These are phyloP conservation scores for Solanum hybrid DNA, from an alignment of 305 asterid species.

Conservation along the genomic window DNA sequence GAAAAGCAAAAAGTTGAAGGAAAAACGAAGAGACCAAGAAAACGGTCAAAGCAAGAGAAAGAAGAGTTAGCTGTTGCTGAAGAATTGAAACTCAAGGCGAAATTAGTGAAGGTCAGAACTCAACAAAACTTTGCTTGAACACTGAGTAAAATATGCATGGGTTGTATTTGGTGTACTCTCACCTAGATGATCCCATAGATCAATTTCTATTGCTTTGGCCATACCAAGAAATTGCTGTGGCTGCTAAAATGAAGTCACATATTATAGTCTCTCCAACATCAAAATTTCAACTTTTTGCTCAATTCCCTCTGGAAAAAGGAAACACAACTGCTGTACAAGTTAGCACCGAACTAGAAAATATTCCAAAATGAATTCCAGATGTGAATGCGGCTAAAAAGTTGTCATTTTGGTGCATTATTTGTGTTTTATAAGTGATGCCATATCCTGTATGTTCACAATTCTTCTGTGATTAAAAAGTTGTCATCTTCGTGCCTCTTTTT, in stretches of 20 bases:
- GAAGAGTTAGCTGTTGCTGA: conserved; percentile 45
- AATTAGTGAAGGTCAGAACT: conserved; percentile 57
- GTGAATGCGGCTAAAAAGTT: not conserved
- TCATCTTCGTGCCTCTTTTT: not conserved
- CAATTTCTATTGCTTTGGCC: not conserved
- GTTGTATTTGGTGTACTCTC: not conserved
- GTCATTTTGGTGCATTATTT: not conserved
- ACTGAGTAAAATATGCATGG: not conserved
- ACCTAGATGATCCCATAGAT: not conserved
- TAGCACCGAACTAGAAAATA: not conserved
- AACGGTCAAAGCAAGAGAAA: conserved; percentile 53
- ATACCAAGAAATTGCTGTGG: not conserved
- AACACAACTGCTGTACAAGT: not conserved
- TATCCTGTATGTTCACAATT: not conserved
- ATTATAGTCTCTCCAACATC: not conserved
- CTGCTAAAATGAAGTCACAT: not conserved
- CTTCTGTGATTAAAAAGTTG: not conserved
- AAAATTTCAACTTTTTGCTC: not conserved
- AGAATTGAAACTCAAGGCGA: conserved; percentile 67
- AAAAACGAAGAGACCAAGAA: conserved; percentile 27
- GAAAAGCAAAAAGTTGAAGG: conserved; percentile 32
- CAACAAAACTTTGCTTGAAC: not conserved
- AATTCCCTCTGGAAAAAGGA: not conserved
- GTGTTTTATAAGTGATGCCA: not conserved
- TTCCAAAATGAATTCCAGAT: not conserved